A percentile compares a stretch with the other conserved stretches of the same genome.
These are phyloP conservation scores for Anastatica hierochuntica DNA, from an alignment of 345 rosid species.

Conservation along the genomic window DNA sequence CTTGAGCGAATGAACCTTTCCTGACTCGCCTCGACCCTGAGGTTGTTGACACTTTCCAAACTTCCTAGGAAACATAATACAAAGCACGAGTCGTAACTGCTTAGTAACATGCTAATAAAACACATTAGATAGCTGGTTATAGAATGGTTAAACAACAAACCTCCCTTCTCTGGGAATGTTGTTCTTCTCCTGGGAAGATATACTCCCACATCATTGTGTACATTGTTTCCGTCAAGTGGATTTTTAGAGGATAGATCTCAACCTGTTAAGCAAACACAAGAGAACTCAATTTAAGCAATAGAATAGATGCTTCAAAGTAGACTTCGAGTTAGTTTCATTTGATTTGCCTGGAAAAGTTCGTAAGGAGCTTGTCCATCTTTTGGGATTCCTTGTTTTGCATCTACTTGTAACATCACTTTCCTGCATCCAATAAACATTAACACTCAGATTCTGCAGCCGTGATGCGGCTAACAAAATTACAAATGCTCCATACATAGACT, in stretches of 20 bases:
- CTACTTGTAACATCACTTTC: slow-evolving; percentile 81
- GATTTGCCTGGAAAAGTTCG: slow-evolving; percentile 78
- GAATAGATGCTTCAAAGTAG: too few relatives aligned
- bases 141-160: slow-evolving; percentile 25
- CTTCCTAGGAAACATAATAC: slow-evolving; percentile 49
- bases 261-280: slow-evolving; percentile 44
- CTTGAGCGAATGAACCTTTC: slow-evolving; percentile 55
- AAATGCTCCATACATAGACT: too few relatives aligned
- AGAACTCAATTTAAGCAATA: neutral
- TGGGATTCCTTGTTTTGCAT: slow-evolving; percentile 90
- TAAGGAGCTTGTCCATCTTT: slow-evolving; percentile 79
- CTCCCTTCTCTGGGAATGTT: slow-evolving; percentile 94
- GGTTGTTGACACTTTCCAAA: slow-evolving; percentile 90
- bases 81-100: neutral
- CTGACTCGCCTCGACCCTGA: slow-evolving; percentile 58
- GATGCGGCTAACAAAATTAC: neutral
- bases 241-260: slow-evolving; percentile 93
- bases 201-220: slow-evolving; percentile 97
- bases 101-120: neutral
- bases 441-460: slow-evolving; percentile 5
- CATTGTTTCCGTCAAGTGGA: slow-evolving; percentile 91
- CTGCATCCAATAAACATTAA: slow-evolving; percentile 38
- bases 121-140: neutral
- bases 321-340: too few relatives aligned
- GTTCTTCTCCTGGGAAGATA: slow-evolving; percentile 93